These are phyloP conservation scores for Aspergillus diversus DNA, from an alignment of 495 filamentous ascomycete species.

Conservation along the genomic window DNA sequence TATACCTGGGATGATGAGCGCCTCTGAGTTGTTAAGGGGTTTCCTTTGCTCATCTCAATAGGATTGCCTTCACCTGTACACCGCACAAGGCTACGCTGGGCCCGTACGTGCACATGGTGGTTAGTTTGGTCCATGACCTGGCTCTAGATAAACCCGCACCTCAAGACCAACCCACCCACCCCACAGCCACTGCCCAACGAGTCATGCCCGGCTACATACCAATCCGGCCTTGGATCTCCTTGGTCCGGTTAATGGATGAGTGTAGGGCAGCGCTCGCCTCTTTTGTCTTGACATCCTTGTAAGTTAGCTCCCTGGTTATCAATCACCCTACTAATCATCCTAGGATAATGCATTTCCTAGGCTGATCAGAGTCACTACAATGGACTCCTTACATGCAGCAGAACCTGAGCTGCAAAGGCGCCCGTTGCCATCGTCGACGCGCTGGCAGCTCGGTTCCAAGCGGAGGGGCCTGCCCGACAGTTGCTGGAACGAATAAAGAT, in stretches of 20 bases:
- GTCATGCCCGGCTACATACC: constrained; percentile 2
- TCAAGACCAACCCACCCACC: neutral
- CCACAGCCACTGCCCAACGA: neutral
- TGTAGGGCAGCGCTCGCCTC: constrained; percentile 14
- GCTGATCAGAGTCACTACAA: constrained; percentile 14
- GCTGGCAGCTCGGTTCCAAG: constrained; percentile 24
- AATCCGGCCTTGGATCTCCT: constrained; percentile 2
- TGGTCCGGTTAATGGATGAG: constrained; percentile 16
- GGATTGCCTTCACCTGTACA: constrained; percentile 11
- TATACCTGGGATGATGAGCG: constrained; percentile 16
- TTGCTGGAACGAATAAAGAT: constrained; percentile 33
- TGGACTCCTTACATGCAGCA: constrained; percentile 21
- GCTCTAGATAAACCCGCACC: constrained; percentile 15
- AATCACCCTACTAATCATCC: neutral
- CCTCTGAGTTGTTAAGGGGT: too few relatives aligned
- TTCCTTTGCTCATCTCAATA: neutral
- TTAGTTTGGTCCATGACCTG: constrained; percentile 15
- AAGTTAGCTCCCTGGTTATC: neutral
- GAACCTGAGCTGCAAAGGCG: constrained; percentile 28
- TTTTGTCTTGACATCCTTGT: constrained; percentile 16
- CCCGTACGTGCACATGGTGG: constrained; percentile 17
- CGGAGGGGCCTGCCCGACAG: constrained; percentile 31
- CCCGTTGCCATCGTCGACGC: constrained; percentile 44
- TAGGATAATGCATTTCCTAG: constrained; percentile 5
- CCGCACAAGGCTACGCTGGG: constrained; percentile 16